A percentile compares a stretch with the other conserved stretches of the same genome.
Evolutionary conservation across 1,284 basidiomycete genomes (phyloP).

Genomic region (Tausonia pullulans): DNA sequence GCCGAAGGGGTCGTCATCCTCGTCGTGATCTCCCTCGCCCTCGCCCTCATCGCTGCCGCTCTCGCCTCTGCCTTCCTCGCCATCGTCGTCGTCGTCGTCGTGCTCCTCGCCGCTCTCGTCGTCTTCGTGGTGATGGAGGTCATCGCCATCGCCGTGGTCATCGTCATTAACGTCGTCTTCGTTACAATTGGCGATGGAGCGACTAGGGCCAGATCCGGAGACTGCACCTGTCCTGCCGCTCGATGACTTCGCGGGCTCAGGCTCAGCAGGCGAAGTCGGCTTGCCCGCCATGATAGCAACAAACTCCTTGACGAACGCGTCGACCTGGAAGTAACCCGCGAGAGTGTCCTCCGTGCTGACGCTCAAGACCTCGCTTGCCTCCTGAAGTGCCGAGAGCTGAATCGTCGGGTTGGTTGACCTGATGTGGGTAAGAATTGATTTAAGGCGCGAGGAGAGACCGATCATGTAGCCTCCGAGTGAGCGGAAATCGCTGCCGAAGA

Average conservation of each 20-base stretch:
- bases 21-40: constrained; percentile 46
- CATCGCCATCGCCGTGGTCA: not conserved
- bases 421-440: constrained; percentile 80
- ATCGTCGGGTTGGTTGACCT: constrained; percentile 68
- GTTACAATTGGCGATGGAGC: too few relatives aligned
- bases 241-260: constrained; percentile 3
- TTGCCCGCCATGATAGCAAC: constrained; percentile 83
- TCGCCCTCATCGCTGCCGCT: constrained; percentile 39
- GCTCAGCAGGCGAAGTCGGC: constrained; percentile 25
- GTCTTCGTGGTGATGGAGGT: not conserved
- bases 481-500: constrained; percentile 38
- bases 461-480: constrained; percentile 78
- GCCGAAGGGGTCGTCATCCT: constrained; percentile 14
- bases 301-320: constrained; percentile 83
- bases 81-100: constrained; percentile 34
- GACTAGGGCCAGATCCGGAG: too few relatives aligned
- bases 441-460: constrained; percentile 70
- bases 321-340: constrained; percentile 85
- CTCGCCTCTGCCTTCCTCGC: constrained; percentile 21
- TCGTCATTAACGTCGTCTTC: too few relatives aligned
- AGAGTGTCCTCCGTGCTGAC: constrained; percentile 97
- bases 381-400: constrained; percentile 79
- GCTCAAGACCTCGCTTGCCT: constrained; percentile 85
- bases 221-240: too few relatives aligned
- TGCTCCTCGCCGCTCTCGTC: constrained; percentile 21